These are phyloP conservation scores for Flaveria sonorensis DNA, from an alignment of 129 eudicot species.

Conservation along the genomic window DNA sequence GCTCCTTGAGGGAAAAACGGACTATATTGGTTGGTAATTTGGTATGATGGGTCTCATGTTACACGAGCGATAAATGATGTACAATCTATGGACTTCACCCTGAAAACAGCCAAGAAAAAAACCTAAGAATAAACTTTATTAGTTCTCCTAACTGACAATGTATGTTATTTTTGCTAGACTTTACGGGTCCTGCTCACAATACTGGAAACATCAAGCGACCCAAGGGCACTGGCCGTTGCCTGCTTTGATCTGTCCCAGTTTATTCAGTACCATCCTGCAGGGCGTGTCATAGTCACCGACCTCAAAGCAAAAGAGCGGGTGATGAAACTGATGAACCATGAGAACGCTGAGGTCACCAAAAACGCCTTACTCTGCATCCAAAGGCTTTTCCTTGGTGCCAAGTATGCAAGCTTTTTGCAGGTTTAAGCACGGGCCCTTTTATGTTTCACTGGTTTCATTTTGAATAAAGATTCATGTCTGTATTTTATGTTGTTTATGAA, in stretches of 20 bases:
- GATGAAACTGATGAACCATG: conserved; percentile 97
- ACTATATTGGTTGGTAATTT: background rate
- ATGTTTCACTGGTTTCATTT: conserved; percentile 1
- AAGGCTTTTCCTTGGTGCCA: conserved; percentile 98
- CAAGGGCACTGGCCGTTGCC: conserved; percentile 85
- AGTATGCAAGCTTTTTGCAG: conserved; percentile 96
- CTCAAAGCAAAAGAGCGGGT: conserved; percentile 96
- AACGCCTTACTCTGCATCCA: conserved; percentile 92
- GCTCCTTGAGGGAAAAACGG: background rate
- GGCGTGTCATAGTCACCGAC: conserved; percentile 76
- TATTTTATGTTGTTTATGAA: conserved; percentile 35
- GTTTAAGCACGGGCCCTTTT: conserved; percentile 34
- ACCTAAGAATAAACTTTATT: background rate
- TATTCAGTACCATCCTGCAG: conserved; percentile 88
- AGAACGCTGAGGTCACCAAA: conserved; percentile 92
- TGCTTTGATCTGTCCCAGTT: conserved; percentile 97
- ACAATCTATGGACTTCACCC: background rate
- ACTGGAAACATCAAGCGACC: conserved; percentile 82
- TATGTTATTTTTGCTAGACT: conserved; percentile 47
- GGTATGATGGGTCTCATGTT: background rate
- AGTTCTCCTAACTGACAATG: conserved; percentile 16
- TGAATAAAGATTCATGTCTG: conserved; percentile 31
- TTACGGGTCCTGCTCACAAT: conserved; percentile 85
- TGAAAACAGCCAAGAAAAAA: background rate
- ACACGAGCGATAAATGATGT: background rate